A percentile compares a stretch with the other conserved stretches of the same genome.
phyloP scores from a whole-genome alignment of 441 rosid genomes.

The Euphorbia celastroides region DNA sequence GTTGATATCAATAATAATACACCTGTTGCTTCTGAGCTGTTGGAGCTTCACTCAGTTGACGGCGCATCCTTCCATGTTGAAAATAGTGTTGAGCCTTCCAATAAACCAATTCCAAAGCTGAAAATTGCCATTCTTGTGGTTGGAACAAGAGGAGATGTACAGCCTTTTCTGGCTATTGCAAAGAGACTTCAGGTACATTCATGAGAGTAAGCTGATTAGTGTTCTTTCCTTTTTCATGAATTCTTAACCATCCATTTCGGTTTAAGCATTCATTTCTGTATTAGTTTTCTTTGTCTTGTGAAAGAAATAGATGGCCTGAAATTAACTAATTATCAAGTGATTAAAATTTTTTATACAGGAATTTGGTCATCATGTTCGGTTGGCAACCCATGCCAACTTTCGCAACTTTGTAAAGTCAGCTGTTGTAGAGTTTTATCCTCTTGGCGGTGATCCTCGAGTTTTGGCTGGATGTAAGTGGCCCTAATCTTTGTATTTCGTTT shows the following conservation, averaged over 20 bases:
- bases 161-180: conserved; percentile 90
- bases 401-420: conserved; percentile 68
- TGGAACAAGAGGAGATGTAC: conserved; percentile 99
- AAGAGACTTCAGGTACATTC: conserved; percentile 84
- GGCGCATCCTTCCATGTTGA: conserved; percentile 36
- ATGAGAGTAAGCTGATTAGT: conserved; percentile 14
- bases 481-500: conserved; percentile 22
- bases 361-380: conserved; percentile 90
- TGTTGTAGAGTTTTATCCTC: conserved; percentile 84
- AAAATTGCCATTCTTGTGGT: conserved; percentile 83
- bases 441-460: conserved; percentile 96
- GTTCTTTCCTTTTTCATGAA: not conserved
- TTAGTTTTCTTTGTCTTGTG: not conserved
- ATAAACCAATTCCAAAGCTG: conserved; percentile 68
- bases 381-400: conserved; percentile 96
- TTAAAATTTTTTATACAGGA: conserved; percentile 47
- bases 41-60: conserved; percentile 60
- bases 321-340: conserved; percentile 1
- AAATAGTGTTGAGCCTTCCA: conserved; percentile 31
- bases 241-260: not conserved
- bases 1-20: conserved; percentile 64
- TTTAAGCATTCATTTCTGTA: not conserved
- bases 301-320: not conserved
- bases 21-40: conserved; percentile 73
- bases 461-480: conserved; percentile 90